These are phyloP conservation scores for Platanthera guangdongensis DNA, from an alignment of 106 monocot species.

Conservation along the genomic window DNA sequence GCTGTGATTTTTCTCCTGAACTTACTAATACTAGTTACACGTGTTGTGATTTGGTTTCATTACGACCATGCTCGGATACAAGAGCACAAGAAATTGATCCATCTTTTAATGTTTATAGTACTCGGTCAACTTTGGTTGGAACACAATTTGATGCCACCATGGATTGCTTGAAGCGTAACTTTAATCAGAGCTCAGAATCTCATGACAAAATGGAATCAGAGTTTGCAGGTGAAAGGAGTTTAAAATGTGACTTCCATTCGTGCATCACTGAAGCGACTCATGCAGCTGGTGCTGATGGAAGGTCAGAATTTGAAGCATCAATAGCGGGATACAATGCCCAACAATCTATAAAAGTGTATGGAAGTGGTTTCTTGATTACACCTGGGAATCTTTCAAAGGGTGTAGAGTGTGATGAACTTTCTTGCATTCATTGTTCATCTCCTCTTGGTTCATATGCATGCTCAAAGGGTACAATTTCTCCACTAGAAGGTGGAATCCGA, in stretches of 20 bases:
- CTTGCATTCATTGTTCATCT: constrained; percentile 58
- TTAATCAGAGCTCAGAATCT: constrained; percentile 1
- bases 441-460: constrained; percentile 66
- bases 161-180: constrained; percentile 2
- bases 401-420: constrained; percentile 55
- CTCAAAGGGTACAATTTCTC: constrained; percentile 12
- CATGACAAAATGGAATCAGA: constrained; percentile 4
- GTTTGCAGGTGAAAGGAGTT: constrained; percentile 8
- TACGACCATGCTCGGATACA: constrained; percentile 5
- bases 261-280: background rate
- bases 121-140: constrained; percentile 13
- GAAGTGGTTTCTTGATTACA: constrained; percentile 59
- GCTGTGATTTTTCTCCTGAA: constrained; percentile 3
- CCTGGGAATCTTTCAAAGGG: constrained; percentile 36
- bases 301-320: constrained; percentile 2
- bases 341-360: constrained; percentile 9
- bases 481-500: constrained; percentile 64
- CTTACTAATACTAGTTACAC: constrained; percentile 2
- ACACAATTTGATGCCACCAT: background rate
- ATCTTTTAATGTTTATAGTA: background rate
- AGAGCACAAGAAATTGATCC: background rate
- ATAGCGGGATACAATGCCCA: background rate
- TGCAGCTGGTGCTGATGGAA: background rate
- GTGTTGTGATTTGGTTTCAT: background rate
- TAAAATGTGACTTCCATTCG: constrained; percentile 7